Base-by-base conservation (phyloP, 257 asterid species). In the Solanum okadae region DNA sequence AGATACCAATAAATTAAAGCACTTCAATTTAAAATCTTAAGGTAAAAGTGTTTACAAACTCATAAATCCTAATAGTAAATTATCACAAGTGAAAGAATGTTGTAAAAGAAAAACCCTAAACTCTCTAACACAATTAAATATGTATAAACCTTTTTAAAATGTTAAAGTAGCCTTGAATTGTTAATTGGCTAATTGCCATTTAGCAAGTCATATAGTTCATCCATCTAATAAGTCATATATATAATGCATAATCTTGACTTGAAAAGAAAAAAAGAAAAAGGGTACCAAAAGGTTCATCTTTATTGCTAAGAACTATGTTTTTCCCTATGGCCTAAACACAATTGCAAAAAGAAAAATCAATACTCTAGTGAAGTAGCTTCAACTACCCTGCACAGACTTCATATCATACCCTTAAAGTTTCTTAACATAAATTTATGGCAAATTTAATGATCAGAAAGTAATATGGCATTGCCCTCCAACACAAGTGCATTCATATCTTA, bases 401-500 rank as follows among this genome's bases (percentile, higher is more conserved):
- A 49, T 46, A 46, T 42, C 56, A 49, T 29, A 49, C n/a, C 73
- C 73, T 13, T 14, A 18, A 68, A 44, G 23, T 70, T 86, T 72
- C 46, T 29, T 35, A 49, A 71, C 88, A 35, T 44, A 46, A 20
- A 22, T 27, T 18, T 81, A 81, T 46, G 29, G 83, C 35, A 35
- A 85, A 37, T 76, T 34, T n/a, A 20, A 15, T 18, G 49, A 49
- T 31, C 46, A 84, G 29, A 25, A 34, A 86, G 82, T 40, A 86
- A 71, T 14, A 68, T 76, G 83, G 14, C 70, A 84, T 15, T n/a
- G 42, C 33, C 23, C 23, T 31, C 35, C 35, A 85, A 35, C 25
- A 38, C 20, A 72, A 72, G 40, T 46, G 63, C 81, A 23, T 82
- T 92, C 89, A 95, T 52, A 93, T 88, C 89, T 87, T 91, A 46